Conservation (phyloP, 371 early-diverging fungal genomes). For the Encephalitozoon romaleae region DNA sequence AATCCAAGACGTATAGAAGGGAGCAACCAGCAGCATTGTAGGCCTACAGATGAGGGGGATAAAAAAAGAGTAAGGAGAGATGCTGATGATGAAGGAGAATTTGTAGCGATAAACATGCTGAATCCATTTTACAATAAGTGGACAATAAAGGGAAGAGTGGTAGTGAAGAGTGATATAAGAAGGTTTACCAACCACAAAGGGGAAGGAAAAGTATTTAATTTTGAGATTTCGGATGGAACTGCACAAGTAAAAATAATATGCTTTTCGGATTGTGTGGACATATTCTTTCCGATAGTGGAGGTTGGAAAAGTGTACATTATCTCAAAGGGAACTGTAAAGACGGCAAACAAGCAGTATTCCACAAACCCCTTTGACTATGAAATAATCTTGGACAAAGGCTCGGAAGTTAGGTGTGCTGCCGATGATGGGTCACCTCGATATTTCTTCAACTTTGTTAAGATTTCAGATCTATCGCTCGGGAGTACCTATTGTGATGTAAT, state of each 20-base stretch:
- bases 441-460: slow-evolving; percentile 43
- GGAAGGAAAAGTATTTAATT: slow-evolving; percentile 55
- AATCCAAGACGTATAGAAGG: not conserved
- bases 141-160: slow-evolving; percentile 52
- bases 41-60: not conserved
- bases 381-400: slow-evolving; percentile 53
- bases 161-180: slow-evolving; percentile 51
- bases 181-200: slow-evolving; percentile 47
- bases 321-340: slow-evolving; percentile 53
- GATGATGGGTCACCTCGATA: slow-evolving; percentile 31
- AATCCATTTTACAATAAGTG: slow-evolving; percentile 54
- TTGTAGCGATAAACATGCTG: slow-evolving; percentile 43
- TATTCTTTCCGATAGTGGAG: slow-evolving; percentile 52
- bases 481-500: slow-evolving; percentile 33
- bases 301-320: slow-evolving; percentile 46
- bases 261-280: slow-evolving; percentile 55
- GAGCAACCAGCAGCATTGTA: not conserved
- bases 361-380: slow-evolving; percentile 55
- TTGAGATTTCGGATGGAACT: slow-evolving; percentile 49
- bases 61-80: slow-evolving; percentile 34
- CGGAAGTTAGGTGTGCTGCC: slow-evolving; percentile 18
- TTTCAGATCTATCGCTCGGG: slow-evolving; percentile 27
- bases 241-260: slow-evolving; percentile 48
- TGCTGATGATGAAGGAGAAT: not conserved
- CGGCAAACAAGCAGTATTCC: slow-evolving; percentile 54